Evolutionary conservation across 2,329 filamentous ascomycete genomes (phyloP), one percentile per base, ranked within the genome.

Genomic region (Tympanopsis confertula): DNA sequence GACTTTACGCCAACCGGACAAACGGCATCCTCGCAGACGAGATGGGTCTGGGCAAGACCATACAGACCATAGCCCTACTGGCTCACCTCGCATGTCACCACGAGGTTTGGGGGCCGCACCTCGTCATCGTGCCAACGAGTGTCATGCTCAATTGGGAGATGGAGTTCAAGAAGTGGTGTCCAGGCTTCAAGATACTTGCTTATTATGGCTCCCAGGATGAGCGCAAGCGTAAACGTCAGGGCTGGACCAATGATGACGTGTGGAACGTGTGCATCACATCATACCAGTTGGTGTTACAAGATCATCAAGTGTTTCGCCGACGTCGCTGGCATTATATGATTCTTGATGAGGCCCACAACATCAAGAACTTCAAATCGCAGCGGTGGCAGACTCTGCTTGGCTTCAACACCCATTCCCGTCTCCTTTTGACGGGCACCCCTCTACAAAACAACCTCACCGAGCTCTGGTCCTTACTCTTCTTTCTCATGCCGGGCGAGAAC

Each of bases 61-160:
- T 98, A 35, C 91, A 98, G 55, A 98, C 91, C 1, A 98, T 98
- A 50, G 82, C 93, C 3, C 66, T 98, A 3, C 68, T 98, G 28
- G 91, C 91, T 4, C 89, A 98, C 55, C 69, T 98, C 24, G 91
- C 91, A 5, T 88, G 88, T 44, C 73, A 86, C 29, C 84, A 94
- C 53, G 78, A 88, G 50, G 78, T 94, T 4, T 98, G 91, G 93
- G 91, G 93, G 0, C 87, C 91, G 1, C 91, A 98, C 64, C 66
- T 98, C 18, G 86, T 98, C 36, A 83, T 98, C 42, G 91, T 98
- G 2, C 91, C 91, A 2, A 98, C 91, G 2, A 96, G 88, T 58
- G 93, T 98, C 36, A 95, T 98, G 71, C 75, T 98, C 45, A 98
- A 98, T 54, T 98, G 91, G 91, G 93, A 98, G 57, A 96, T 96